These are phyloP conservation scores for Colletotrichum gigasporum DNA, from an alignment of 2,329 filamentous ascomycete genomes.

Conservation along the genomic window DNA sequence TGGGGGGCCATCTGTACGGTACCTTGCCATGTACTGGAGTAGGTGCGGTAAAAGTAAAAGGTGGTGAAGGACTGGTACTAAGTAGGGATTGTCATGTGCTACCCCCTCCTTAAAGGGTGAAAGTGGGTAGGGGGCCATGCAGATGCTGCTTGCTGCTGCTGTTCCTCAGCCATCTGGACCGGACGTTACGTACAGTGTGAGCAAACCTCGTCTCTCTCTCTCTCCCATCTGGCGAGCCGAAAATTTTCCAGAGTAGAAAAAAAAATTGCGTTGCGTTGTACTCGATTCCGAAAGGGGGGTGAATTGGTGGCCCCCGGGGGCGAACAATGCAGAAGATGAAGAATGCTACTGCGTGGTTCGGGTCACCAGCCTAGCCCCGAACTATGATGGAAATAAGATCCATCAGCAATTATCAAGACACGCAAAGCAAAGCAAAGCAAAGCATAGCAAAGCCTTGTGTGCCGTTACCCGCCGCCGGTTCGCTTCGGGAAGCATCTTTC, in stretches of 20 bases:
- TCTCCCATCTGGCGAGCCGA: no score
- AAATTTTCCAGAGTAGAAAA: no score
- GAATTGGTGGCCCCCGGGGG: neutral
- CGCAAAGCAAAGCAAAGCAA: no score
- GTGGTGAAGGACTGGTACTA: neutral
- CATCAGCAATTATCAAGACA: constrained; percentile 1
- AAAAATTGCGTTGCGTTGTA: neutral
- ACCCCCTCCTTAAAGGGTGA: neutral
- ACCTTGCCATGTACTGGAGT: neutral
- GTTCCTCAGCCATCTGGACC: neutral
- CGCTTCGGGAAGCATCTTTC: neutral
- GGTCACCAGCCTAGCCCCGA: neutral
- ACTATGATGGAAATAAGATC: neutral
- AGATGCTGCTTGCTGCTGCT: neutral
- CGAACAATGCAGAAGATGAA: neutral
- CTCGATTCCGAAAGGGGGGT: neutral
- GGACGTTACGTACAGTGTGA: constrained; percentile 16
- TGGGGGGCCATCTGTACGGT: no score
- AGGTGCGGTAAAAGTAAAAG: no score
- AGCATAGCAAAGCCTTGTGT: neutral
- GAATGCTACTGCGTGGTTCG: neutral
- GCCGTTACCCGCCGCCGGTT: neutral
- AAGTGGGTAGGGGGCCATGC: neutral
- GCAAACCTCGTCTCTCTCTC: no score
- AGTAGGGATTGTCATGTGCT: neutral